These are phyloP conservation scores for Thraustotheca clavata DNA, from an alignment of 352 stramenopile species.

Conservation along the genomic window DNA sequence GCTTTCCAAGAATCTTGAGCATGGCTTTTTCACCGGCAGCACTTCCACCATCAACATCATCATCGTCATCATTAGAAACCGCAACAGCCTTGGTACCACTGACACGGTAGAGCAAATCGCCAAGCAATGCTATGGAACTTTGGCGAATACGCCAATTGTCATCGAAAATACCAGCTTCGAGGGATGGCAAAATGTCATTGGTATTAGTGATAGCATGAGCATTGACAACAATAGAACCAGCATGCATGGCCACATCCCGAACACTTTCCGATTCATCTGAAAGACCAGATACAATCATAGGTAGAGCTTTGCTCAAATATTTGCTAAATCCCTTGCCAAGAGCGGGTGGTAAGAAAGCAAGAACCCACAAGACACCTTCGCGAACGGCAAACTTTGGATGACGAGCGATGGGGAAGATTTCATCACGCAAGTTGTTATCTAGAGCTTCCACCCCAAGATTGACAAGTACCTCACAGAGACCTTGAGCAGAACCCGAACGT, in stretches of 20 bases:
- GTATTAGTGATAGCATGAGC: slow-evolving; percentile 95
- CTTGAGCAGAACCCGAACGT: slow-evolving; percentile 96
- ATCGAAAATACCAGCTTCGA: slow-evolving; percentile 95
- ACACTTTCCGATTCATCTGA: slow-evolving; percentile 98
- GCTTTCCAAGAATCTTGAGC: slow-evolving; percentile 88
- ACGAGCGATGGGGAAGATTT: slow-evolving; percentile 92
- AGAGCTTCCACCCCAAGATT: slow-evolving; percentile 74
- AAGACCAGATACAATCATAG: slow-evolving; percentile 95
- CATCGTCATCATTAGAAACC: slow-evolving; percentile 61
- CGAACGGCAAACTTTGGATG: slow-evolving; percentile 93
- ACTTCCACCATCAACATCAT: slow-evolving; percentile 76
- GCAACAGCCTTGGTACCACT: slow-evolving; percentile 93
- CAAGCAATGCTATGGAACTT: slow-evolving; percentile 95
- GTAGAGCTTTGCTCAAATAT: slow-evolving; percentile 92
- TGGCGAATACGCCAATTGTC: slow-evolving; percentile 98
- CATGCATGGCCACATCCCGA: slow-evolving; percentile 95
- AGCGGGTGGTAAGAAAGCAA: slow-evolving; percentile 97
- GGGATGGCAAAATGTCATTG: slow-evolving; percentile 94
- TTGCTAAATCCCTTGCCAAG: slow-evolving; percentile 90
- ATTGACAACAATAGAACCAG: slow-evolving; percentile 96
- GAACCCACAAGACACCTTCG: slow-evolving; percentile 98
- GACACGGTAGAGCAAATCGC: slow-evolving; percentile 95
- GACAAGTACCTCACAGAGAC: slow-evolving; percentile 94
- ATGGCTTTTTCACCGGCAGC: slow-evolving; percentile 78
- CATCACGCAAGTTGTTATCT: slow-evolving; percentile 70